phyloP scores from a whole-genome alignment of 225 moss, liverwort and hornwort genomes.

The Pleurozium schreberi region DNA sequence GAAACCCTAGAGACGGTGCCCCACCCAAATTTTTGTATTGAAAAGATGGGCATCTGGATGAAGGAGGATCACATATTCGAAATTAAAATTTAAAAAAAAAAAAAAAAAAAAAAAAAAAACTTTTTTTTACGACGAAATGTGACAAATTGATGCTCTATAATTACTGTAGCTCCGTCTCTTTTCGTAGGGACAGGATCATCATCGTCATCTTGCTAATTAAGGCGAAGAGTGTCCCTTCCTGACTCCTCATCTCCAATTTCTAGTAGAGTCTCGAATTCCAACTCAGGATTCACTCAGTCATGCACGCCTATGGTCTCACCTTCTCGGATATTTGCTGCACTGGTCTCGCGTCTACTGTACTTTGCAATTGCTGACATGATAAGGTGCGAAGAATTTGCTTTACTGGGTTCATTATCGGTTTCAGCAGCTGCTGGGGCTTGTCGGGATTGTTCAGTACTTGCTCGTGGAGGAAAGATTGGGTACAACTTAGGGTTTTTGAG shows the following conservation, averaged over 20 bases:
- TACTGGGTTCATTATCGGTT: background rate
- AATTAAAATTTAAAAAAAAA: background rate
- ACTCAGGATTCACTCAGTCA: background rate
- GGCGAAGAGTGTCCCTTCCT: background rate
- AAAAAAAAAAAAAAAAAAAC: no score
- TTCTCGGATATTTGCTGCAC: background rate
- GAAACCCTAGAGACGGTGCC: background rate
- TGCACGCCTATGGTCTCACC: background rate
- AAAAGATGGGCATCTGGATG: background rate
- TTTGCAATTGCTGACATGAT: background rate
- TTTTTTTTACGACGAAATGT: background rate
- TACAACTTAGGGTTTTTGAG: background rate
- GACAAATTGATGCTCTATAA: background rate
- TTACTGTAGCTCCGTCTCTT: background rate
- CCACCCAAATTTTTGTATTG: background rate
- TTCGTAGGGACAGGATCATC: constrained; percentile 9
- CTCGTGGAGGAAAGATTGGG: background rate
- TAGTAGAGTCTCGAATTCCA: background rate
- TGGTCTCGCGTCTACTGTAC: constrained; percentile 1
- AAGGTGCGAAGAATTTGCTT: background rate
- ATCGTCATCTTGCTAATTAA: constrained; percentile 3
- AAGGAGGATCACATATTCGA: background rate
- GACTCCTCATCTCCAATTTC: constrained; percentile 19
- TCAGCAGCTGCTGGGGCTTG: background rate
- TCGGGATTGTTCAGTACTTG: background rate